phyloP scores from a whole-genome alignment of 805 yeast genomes.

The Jamesozyma jinghongensis region DNA sequence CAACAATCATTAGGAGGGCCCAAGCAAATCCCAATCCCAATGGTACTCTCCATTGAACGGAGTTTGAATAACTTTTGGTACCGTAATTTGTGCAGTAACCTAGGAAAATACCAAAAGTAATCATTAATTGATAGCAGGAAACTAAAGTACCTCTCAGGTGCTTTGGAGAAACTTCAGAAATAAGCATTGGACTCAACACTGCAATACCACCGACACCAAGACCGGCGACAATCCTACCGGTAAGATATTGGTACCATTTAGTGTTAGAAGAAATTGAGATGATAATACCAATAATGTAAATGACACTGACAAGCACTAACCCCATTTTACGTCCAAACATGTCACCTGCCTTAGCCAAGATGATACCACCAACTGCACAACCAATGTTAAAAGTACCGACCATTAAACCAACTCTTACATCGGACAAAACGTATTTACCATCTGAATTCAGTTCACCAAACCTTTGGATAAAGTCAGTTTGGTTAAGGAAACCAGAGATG shows the following conservation, averaged over 20 bases:
- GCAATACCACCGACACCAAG: slow-evolving; percentile 1
- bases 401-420: slow-evolving; percentile 1
- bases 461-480: not conserved
- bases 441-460: not conserved
- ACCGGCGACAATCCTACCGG: slow-evolving; percentile 1
- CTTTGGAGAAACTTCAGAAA: slow-evolving; percentile 1
- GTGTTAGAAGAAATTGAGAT: not conserved
- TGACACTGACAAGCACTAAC: not conserved
- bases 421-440: not conserved
- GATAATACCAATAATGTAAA: not conserved
- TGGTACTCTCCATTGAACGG: slow-evolving; percentile 1
- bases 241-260: slow-evolving; percentile 1
- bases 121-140: not conserved
- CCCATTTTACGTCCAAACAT: not conserved
- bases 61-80: not conserved
- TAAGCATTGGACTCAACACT: not conserved
- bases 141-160: slow-evolving; percentile 2
- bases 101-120: slow-evolving; percentile 1
- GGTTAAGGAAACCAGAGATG: slow-evolving; percentile 1
- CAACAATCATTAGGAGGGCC: not conserved
- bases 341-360: not conserved
- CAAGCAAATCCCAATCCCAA: slow-evolving; percentile 1
- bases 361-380: slow-evolving; percentile 1
- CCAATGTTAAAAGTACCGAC: not conserved
- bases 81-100: slow-evolving; percentile 1